Base-by-base conservation (phyloP, 352 stramenopile species). In the Pythium utonaiense region DNA sequence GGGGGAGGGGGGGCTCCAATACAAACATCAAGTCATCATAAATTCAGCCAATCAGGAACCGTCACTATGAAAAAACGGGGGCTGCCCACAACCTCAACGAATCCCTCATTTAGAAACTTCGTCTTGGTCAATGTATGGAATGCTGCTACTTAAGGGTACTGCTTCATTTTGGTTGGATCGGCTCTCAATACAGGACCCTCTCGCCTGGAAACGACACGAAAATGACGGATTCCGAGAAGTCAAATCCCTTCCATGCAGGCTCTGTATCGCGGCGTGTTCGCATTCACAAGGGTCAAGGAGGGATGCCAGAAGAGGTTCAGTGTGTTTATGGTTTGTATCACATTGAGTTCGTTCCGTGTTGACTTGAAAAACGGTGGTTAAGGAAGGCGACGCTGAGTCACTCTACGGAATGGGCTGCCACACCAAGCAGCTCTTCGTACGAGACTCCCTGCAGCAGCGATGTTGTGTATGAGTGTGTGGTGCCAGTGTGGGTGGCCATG, bases 111-210 rank as follows among this genome's bases (percentile, higher is more conserved):
- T 16, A 27, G 31, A 33, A 60, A 48, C 38, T 1, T n/a, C n/a
- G n/a, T n/a, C n/a, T n/a, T n/a, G n/a, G 9, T 19, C 14, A 34
- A 33, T 51, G 24, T 27, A n/a, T n/a, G n/a, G 1, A 27, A 22
- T 28, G 41, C 45, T 65, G 58, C 40, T 21, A 13, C 22, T 34
- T 54, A 9, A 48, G 58, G 49, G 19, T 0, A 13, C 21, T 31
- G 17, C 36, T 48, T 27, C 16, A 30, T 40, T 16, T 53, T 41
- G 30, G 30, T 41, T 50, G 42, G 60, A 66, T 66, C 60, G 47
- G 51, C 51, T 57, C 36, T 44, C 44, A 66, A 61, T 57, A 66
- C 28, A 61, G 49, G 60, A 24, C 58, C 34, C 22, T 50, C 21
- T 42, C 1, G 4, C 5, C 13, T 7, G 31, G 17, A 50, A 62